These are phyloP conservation scores for Endocalyx cinctus DNA, from an alignment of 2,329 filamentous ascomycete genomes.

Conservation along the genomic window DNA sequence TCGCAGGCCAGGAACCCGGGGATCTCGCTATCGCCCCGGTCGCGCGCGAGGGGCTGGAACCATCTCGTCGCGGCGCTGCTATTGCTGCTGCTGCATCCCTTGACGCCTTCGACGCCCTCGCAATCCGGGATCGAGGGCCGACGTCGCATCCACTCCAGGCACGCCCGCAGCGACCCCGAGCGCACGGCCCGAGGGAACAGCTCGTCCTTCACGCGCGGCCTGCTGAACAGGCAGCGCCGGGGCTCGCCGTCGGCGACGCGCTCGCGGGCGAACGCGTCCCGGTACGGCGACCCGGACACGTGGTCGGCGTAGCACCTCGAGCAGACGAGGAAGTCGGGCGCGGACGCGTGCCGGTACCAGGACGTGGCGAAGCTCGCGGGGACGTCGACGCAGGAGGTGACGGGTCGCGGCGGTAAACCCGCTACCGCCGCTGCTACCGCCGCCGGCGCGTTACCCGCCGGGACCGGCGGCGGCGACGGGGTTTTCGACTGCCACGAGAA, in stretches of 20 bases:
- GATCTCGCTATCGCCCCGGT: too few species aligned
- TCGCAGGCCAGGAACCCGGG: conserved; percentile 15
- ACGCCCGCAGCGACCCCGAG: conserved; percentile 17
- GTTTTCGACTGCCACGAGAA: too few species aligned
- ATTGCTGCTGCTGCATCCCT: conserved; percentile 8
- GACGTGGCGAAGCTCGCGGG: conserved; percentile 25
- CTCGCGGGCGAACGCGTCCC: conserved; percentile 21
- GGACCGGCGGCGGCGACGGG: too few species aligned
- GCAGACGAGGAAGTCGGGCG: conserved; percentile 33
- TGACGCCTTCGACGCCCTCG: conserved; percentile 13
- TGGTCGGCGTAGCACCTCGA: conserved; percentile 36
- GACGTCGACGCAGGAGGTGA: conserved; percentile 25
- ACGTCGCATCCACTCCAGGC: conserved; percentile 25
- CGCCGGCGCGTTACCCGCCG: not conserved
- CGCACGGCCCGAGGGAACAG: conserved; percentile 29
- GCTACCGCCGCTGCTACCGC: not conserved
- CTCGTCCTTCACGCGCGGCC: conserved; percentile 28
- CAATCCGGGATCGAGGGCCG: conserved; percentile 16
- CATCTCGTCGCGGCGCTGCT: conserved; percentile 14
- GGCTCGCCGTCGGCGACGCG: conserved; percentile 16
- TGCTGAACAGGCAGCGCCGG: conserved; percentile 24
- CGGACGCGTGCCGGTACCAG: conserved; percentile 33
- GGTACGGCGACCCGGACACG: conserved; percentile 27
- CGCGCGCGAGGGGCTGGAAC: too few species aligned
- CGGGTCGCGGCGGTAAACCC: conserved; percentile 11